A percentile compares a stretch with the other conserved stretches of the same genome.
phyloP scores from a whole-genome alignment of 495 filamentous ascomycete genomes.

The Lichina pygmaea region DNA sequence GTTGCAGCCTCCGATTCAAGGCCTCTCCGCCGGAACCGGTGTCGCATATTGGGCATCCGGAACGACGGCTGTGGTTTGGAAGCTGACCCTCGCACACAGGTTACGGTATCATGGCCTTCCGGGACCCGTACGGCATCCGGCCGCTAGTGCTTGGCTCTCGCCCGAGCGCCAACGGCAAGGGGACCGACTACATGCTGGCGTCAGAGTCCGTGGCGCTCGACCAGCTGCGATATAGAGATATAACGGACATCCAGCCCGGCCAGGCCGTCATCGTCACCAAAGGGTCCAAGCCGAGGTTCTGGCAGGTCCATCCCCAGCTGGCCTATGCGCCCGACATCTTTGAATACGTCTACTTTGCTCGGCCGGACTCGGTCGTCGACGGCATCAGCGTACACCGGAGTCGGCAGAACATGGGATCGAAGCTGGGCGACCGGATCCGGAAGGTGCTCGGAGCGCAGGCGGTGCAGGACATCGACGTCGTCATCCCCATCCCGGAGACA shows the following conservation, averaged over 20 bases:
- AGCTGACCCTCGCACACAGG: slow-evolving; percentile 15
- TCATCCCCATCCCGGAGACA: slow-evolving; percentile 76
- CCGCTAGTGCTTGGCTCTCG: slow-evolving; percentile 64
- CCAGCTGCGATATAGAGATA: slow-evolving; percentile 62
- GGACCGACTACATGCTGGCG: slow-evolving; percentile 86
- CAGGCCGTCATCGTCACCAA: slow-evolving; percentile 88
- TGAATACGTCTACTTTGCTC: slow-evolving; percentile 69
- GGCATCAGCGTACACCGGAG: slow-evolving; percentile 77
- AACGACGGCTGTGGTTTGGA: no score
- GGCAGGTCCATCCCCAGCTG: slow-evolving; percentile 43
- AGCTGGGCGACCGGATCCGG: slow-evolving; percentile 55
- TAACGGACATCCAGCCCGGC: slow-evolving; percentile 66
- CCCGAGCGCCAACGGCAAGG: slow-evolving; percentile 33
- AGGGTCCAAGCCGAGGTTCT: slow-evolving; percentile 45
- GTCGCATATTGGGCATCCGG: neutral
- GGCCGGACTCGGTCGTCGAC: slow-evolving; percentile 78
- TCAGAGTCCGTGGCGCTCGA: slow-evolving; percentile 85
- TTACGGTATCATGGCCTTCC: slow-evolving; percentile 74
- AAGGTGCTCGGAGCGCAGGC: slow-evolving; percentile 44
- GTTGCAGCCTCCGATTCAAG: neutral
- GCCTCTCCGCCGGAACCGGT: neutral
- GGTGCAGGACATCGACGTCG: slow-evolving; percentile 68
- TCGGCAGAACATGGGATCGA: slow-evolving; percentile 77
- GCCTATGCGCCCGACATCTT: slow-evolving; percentile 84
- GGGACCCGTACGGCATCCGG: slow-evolving; percentile 73